Percentiles rank a stretch among this genome's conserved stretches.
Conservation (phyloP, 23 red algal species). For the Gracilaria domingensis region DNA sequence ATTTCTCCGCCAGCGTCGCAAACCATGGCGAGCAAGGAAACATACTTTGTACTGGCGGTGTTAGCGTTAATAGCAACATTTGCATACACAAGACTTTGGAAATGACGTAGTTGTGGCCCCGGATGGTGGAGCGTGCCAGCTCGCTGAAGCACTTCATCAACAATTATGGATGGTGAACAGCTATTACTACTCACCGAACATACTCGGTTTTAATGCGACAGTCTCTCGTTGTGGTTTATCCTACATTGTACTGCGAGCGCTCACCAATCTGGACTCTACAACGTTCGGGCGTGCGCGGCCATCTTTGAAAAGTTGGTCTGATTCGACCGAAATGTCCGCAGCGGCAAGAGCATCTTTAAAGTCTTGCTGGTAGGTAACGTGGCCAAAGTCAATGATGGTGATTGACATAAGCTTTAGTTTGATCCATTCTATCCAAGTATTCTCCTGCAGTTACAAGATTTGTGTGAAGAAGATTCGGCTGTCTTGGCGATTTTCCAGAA, state of each 20-base stretch:
- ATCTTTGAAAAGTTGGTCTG: too few relatives aligned
- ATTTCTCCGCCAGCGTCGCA: conserved; percentile 13
- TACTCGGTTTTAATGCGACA: too few relatives aligned
- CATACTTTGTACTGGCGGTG: background rate
- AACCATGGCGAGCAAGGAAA: background rate
- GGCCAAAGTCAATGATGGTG: conserved; percentile 68
- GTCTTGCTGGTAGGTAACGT: conserved; percentile 69
- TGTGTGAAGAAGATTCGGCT: conserved; percentile 76
- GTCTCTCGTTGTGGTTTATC: too few relatives aligned
- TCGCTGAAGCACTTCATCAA: too few relatives aligned
- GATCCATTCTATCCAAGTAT: conserved; percentile 60
- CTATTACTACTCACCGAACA: too few relatives aligned
- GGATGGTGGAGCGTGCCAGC: too few relatives aligned
- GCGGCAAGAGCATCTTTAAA: too few relatives aligned
- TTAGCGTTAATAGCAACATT: background rate
- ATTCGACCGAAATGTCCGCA: too few relatives aligned
- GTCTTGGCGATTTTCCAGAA: conserved; percentile 36
- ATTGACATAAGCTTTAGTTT: conserved; percentile 49
- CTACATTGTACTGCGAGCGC: too few relatives aligned
- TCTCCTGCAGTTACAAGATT: conserved; percentile 64
- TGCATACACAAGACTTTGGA: background rate
- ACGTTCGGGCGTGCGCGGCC: too few relatives aligned
- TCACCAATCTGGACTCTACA: too few relatives aligned
- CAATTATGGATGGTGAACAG: too few relatives aligned
- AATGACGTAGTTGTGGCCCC: background rate